Conservation (phyloP, 2,329 filamentous ascomycete genomes). For the Scortechinia acanthostroma region DNA sequence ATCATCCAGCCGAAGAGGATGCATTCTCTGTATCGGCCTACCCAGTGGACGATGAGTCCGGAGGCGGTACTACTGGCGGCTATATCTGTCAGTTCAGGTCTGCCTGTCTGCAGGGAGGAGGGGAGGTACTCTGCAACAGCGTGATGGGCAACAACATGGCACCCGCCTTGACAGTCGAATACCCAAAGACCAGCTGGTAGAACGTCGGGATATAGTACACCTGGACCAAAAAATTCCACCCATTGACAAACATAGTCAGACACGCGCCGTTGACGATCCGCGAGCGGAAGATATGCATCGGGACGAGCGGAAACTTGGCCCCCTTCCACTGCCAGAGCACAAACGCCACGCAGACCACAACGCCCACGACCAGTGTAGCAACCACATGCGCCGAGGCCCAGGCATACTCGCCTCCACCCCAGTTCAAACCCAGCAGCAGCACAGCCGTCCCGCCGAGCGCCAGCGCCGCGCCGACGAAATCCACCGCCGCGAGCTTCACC, state of each 20-base stretch:
- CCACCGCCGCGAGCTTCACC: constrained; percentile 38
- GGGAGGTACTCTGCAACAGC: constrained; percentile 34
- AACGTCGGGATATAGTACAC: constrained; percentile 36
- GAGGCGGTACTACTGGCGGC: constrained; percentile 16
- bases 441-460: constrained; percentile 35
- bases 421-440: constrained; percentile 41
- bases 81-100: neutral
- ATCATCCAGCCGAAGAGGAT: constrained; percentile 43
- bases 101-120: constrained; percentile 18
- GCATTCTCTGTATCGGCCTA: constrained; percentile 41
- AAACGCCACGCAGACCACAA: constrained; percentile 34
- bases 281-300: constrained; percentile 39
- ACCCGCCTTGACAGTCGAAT: constrained; percentile 29
- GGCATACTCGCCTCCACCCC: constrained; percentile 49
- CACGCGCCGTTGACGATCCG: constrained; percentile 34
- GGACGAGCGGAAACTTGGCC: constrained; percentile 21
- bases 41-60: constrained; percentile 41
- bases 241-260: constrained; percentile 42
- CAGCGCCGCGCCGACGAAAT: constrained; percentile 32
- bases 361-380: constrained; percentile 41
- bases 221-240: constrained; percentile 52
- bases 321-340: constrained; percentile 37
- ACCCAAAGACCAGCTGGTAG: constrained; percentile 35
- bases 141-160: constrained; percentile 31
- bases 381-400: constrained; percentile 49